Conservation (phyloP, 352 stramenopile genomes). For the Globisporangium rhizosaccharum region DNA sequence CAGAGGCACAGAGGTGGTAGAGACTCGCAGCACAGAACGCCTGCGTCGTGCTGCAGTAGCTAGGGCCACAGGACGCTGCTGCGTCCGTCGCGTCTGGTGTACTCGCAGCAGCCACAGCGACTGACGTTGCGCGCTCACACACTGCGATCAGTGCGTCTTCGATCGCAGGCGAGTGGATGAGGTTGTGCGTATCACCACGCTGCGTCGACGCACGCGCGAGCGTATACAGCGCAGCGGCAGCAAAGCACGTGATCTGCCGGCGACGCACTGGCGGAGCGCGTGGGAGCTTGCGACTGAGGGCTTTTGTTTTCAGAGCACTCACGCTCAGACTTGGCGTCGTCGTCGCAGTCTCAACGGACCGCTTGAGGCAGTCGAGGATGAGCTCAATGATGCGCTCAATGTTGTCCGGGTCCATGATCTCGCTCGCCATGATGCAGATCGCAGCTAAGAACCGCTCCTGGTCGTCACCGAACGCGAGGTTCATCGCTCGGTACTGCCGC, state of each 20-base stretch:
- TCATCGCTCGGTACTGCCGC: slow-evolving; percentile 22
- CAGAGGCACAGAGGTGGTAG: slow-evolving; percentile 68
- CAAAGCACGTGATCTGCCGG: slow-evolving; percentile 39
- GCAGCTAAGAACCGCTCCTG: slow-evolving; percentile 64
- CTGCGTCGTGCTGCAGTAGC: slow-evolving; percentile 27
- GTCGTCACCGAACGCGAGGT: slow-evolving; percentile 52
- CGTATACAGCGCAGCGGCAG: slow-evolving; percentile 42
- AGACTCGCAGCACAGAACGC: slow-evolving; percentile 70
- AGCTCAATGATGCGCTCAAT: slow-evolving; percentile 56
- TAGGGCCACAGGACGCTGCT: background rate
- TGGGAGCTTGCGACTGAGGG: background rate
- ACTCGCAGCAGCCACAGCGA: too few species aligned
- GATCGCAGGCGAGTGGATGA: slow-evolving; percentile 35
- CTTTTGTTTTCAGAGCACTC: background rate
- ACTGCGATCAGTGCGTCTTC: slow-evolving; percentile 44
- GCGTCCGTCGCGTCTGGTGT: background rate
- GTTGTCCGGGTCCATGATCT: slow-evolving; percentile 53
- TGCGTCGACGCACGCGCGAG: slow-evolving; percentile 49
- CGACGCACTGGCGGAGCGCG: slow-evolving; percentile 25
- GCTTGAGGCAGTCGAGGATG: slow-evolving; percentile 36
- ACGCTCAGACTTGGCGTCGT: background rate
- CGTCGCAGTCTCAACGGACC: background rate
- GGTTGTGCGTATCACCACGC: slow-evolving; percentile 40
- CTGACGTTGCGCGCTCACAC: slow-evolving; percentile 21
- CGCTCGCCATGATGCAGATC: slow-evolving; percentile 57